These are phyloP conservation scores for Teratosphaeria zuluensis DNA, from an alignment of 2,329 filamentous ascomycete species.

Conservation along the genomic window DNA sequence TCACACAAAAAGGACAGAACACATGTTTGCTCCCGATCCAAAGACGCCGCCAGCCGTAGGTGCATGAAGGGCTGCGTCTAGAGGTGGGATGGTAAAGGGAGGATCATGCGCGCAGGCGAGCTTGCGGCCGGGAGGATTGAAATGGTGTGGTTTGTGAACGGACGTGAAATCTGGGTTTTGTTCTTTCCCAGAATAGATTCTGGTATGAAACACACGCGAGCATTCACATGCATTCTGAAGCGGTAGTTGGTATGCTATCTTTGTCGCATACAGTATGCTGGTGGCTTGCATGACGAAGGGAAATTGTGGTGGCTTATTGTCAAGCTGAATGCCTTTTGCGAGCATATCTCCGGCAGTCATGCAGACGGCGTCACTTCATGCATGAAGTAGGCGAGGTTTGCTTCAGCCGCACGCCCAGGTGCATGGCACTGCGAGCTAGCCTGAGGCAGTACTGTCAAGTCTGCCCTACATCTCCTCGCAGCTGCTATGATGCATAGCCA, in stretches of 20 bases:
- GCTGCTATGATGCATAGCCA: background rate
- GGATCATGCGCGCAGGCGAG: no score
- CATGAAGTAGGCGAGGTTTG: background rate
- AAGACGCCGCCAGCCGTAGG: background rate
- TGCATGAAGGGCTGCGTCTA: background rate
- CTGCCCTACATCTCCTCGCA: no score
- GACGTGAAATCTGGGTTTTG: no score
- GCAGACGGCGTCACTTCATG: background rate
- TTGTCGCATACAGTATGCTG: background rate
- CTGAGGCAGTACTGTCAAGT: background rate
- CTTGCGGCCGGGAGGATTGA: no score
- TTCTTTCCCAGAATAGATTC: no score
- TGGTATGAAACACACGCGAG: no score
- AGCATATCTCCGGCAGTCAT: background rate
- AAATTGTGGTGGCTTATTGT: background rate
- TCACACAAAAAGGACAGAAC: background rate
- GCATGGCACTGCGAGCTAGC: background rate
- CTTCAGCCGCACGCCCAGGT: background rate
- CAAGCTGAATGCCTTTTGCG: background rate
- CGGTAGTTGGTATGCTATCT: background rate
- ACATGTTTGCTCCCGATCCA: background rate
- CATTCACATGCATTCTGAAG: background rate
- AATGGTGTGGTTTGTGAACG: no score
- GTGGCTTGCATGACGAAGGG: background rate
- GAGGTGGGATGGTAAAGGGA: background rate